Evolutionary conservation across 768 basidiomycete genomes (phyloP), one percentile per base, ranked within the genome.

Genomic region (Pholiota microspora): DNA sequence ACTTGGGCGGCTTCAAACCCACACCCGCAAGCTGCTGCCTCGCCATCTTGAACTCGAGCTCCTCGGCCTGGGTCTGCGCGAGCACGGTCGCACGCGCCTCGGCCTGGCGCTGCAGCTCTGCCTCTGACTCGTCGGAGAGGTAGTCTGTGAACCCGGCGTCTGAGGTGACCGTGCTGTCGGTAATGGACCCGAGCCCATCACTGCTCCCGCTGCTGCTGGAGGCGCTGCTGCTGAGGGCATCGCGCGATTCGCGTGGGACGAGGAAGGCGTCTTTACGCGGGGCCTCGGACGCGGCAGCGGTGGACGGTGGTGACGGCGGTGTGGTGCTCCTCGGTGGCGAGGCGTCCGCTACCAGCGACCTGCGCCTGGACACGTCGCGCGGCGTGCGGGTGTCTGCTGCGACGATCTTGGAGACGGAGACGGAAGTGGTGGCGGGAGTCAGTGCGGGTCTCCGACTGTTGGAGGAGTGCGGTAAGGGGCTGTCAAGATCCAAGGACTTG

Each of bases 91-190:
- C 91, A 57, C 82, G 84, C 18, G 83, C 84, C 64, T 93, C 92
- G 4, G 91, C 91, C 69, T 93, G 90, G 55, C 89, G 77, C 70
- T 94, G 91, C 51, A 94, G 69, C 66, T 94, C 91, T 24, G 85
- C 89, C 64, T 94, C 91, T n/a, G 90, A 92, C 70, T 94, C 91
- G 65, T 92, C 91, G n/a, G 90, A 92, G 27, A 92, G 71, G 67
- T 94, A 94, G 67, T 94, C 92, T 10, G 92, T 94, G 64, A 94
- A 94, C 13, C 84, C 89, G 10, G 90, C 91, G 60, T 92, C 91
- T 7, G 90, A 92, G 3, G 86, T 91, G 53, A 92, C 78, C 3
- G 92, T 92, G 55, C 83, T 83, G 66, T 89, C 88, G 2, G 86
- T 84, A 64, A 82, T 60, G 16, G 85, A 86, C 32, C 83, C 82